Conservation (phyloP, 1,284 basidiomycete genomes). For the Trametes polyzona region DNA sequence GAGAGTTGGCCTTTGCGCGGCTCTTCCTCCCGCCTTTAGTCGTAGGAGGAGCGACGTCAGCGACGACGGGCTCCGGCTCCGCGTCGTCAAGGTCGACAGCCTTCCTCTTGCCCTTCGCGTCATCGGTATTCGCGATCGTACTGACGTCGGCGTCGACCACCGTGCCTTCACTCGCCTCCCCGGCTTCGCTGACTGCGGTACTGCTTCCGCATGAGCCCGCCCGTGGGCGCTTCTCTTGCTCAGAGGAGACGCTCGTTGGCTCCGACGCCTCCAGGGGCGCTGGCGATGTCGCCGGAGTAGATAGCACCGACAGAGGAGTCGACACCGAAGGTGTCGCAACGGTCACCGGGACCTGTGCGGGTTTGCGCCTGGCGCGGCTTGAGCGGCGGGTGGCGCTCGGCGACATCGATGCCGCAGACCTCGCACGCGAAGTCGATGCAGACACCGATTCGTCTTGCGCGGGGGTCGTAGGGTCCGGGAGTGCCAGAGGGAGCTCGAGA, state of each 20-base stretch:
- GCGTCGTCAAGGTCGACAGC: slow-evolving; percentile 10
- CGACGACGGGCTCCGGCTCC: background rate
- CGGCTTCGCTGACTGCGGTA: slow-evolving; percentile 28
- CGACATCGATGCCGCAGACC: background rate
- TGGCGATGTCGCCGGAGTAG: slow-evolving; percentile 5
- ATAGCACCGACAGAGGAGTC: slow-evolving; percentile 18
- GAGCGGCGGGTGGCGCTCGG: slow-evolving; percentile 19
- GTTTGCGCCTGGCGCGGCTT: slow-evolving; percentile 21
- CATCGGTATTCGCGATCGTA: background rate
- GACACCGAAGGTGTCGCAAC: slow-evolving; percentile 5
- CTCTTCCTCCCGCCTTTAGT: slow-evolving; percentile 1
- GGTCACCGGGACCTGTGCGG: slow-evolving; percentile 18
- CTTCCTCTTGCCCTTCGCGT: slow-evolving; percentile 19
- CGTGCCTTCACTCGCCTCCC: slow-evolving; percentile 25
- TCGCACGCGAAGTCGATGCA: background rate
- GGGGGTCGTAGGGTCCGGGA: background rate
- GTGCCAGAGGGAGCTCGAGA: slow-evolving; percentile 14
- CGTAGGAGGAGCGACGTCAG: background rate
- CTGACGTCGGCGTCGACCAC: slow-evolving; percentile 18
- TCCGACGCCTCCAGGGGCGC: slow-evolving; percentile 3
- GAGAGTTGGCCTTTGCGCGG: slow-evolving; percentile 1
- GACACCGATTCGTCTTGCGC: background rate
- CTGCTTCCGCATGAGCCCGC: slow-evolving; percentile 28
- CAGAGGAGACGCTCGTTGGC: background rate
- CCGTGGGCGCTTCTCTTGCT: slow-evolving; percentile 7